Conservation (phyloP, 352 stramenopile species). For the Globisporangium lucens region DNA sequence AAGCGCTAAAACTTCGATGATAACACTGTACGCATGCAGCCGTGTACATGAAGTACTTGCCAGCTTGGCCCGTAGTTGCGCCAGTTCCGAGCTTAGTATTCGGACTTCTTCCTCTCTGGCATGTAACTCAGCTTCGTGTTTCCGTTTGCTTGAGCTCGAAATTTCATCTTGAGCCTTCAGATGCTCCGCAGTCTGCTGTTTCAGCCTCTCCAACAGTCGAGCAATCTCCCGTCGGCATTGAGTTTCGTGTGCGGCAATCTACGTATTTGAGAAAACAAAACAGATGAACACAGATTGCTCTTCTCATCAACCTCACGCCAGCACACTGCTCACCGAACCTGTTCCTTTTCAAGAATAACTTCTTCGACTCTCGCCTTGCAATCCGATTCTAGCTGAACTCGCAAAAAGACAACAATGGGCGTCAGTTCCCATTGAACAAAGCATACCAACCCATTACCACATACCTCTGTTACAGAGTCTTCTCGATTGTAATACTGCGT, state of each 20-base stretch:
- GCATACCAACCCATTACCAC: not conserved
- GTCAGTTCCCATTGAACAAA: not conserved
- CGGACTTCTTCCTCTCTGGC: slow-evolving; percentile 52
- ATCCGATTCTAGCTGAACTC: slow-evolving; percentile 55
- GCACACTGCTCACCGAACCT: slow-evolving; percentile 30
- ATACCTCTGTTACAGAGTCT: slow-evolving; percentile 68
- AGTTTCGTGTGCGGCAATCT: slow-evolving; percentile 59
- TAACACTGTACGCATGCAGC: not conserved
- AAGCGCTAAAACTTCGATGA: no score
- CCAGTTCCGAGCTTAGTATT: slow-evolving; percentile 40
- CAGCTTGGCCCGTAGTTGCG: slow-evolving; percentile 51
- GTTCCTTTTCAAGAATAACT: slow-evolving; percentile 71
- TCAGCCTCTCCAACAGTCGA: slow-evolving; percentile 55
- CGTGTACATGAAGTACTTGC: slow-evolving; percentile 16
- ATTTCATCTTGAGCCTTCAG: slow-evolving; percentile 50
- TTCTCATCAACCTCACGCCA: not conserved
- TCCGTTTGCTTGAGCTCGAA: slow-evolving; percentile 24
- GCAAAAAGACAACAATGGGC: not conserved
- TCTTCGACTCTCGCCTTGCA: slow-evolving; percentile 72
- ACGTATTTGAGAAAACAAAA: not conserved
- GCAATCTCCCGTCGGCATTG: slow-evolving; percentile 70
- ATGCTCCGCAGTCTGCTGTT: slow-evolving; percentile 42
- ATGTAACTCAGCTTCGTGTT: slow-evolving; percentile 40
- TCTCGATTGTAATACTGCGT: slow-evolving; percentile 72
- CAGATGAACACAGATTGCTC: not conserved